A percentile compares a stretch with the other conserved stretches of the same genome.
These are phyloP conservation scores for Pseudocercospora fuligena DNA, from an alignment of 2,329 filamentous ascomycete genomes.

Conservation along the genomic window DNA sequence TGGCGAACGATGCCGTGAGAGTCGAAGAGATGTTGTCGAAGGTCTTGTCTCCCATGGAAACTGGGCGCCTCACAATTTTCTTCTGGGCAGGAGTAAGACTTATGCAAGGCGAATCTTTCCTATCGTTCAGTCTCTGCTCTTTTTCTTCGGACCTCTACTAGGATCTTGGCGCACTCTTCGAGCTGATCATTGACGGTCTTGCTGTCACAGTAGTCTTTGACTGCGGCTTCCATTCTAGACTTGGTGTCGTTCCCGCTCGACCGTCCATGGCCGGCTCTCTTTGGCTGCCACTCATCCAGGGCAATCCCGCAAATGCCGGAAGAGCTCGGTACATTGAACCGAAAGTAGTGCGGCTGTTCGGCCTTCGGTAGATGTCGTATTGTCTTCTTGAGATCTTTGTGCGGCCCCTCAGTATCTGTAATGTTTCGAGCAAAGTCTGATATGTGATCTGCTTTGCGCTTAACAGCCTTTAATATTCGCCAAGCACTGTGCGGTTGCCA, in stretches of 20 bases:
- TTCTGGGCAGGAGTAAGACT: constrained; percentile 3
- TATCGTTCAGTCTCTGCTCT: background rate
- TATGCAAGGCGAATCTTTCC: constrained; percentile 3
- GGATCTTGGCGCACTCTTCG: background rate
- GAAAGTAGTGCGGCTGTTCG: background rate
- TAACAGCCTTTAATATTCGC: background rate
- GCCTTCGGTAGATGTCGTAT: background rate
- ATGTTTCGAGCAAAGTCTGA: background rate
- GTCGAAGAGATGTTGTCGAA: background rate
- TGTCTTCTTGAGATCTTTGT: background rate
- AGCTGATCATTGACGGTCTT: background rate
- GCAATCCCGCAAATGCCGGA: background rate
- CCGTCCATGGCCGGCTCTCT: background rate
- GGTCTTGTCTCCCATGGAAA: background rate
- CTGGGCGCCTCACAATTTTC: background rate
- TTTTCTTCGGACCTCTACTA: background rate
- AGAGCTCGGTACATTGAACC: background rate
- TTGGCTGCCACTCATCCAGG: background rate
- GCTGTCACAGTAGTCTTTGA: background rate
- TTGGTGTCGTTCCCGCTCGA: background rate
- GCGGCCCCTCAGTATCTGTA: background rate
- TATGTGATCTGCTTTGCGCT: background rate
- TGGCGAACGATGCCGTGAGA: background rate
- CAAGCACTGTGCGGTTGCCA: background rate
- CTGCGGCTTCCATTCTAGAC: background rate